Conservation (phyloP, 2,329 filamentous ascomycete genomes). For the Clonostachys solani region DNA sequence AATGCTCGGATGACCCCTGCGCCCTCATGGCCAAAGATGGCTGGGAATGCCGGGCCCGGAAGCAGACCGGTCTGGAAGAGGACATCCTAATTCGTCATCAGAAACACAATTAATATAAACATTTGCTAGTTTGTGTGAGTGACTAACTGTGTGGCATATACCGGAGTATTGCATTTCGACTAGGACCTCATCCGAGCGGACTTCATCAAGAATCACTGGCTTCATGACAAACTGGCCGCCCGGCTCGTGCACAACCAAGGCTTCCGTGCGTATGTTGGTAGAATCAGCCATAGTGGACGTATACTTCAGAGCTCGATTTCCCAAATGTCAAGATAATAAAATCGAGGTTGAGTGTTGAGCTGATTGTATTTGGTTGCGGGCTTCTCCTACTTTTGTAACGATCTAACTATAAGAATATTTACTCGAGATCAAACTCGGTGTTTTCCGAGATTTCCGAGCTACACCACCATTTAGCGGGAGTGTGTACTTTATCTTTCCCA, state of each 20-base stretch:
- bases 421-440: too few relatives aligned
- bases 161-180: slow-evolving; percentile 21
- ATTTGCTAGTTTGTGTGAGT: neutral
- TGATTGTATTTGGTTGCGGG: too few relatives aligned
- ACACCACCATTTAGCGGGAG: too few relatives aligned
- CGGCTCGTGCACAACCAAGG: neutral
- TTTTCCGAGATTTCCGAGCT: too few relatives aligned
- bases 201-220: neutral
- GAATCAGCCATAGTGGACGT: neutral
- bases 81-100: neutral
- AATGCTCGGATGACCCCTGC: slow-evolving; percentile 17
- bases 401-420: too few relatives aligned
- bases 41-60: slow-evolving; percentile 13
- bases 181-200: slow-evolving; percentile 8
- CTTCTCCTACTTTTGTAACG: too few relatives aligned
- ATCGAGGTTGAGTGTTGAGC: too few relatives aligned
- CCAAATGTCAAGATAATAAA: too few relatives aligned
- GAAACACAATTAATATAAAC: neutral
- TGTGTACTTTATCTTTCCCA: too few relatives aligned
- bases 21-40: slow-evolving; percentile 18
- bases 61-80: slow-evolving; percentile 10
- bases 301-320: too few relatives aligned
- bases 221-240: neutral
- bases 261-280: neutral
- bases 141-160: slow-evolving; percentile 17